phyloP scores from a whole-genome alignment of 257 asterid genomes.

The Scutellaria galericulata region DNA sequence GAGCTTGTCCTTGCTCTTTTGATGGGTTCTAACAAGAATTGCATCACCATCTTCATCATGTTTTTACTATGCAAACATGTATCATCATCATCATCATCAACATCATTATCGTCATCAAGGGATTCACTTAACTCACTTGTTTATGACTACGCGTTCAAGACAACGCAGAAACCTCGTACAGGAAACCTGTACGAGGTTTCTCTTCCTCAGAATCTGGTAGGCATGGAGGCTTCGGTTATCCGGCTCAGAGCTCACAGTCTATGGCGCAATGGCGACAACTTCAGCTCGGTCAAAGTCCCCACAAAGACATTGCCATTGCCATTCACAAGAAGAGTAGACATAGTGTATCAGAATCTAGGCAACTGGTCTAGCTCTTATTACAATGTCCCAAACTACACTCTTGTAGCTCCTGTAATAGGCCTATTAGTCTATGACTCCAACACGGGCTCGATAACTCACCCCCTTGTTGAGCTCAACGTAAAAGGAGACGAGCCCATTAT shows the following conservation, averaged over 20 bases:
- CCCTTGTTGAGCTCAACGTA: slow-evolving; percentile 40
- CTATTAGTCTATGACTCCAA: slow-evolving; percentile 58
- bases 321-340: slow-evolving; percentile 59
- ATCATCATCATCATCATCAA: slow-evolving; percentile 51
- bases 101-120: slow-evolving; percentile 44
- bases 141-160: slow-evolving; percentile 48
- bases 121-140: slow-evolving; percentile 61
- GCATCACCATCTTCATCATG: slow-evolving; percentile 39
- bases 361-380: slow-evolving; percentile 67
- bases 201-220: slow-evolving; percentile 63
- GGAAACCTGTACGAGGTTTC: slow-evolving; percentile 57
- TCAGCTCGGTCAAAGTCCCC: slow-evolving; percentile 56
- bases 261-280: slow-evolving; percentile 56
- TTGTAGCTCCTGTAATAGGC: slow-evolving; percentile 78
- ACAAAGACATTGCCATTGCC: slow-evolving; percentile 53
- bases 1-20: slow-evolving; percentile 33
- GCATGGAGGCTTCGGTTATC: slow-evolving; percentile 47
- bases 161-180: slow-evolving; percentile 43
- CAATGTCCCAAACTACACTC: slow-evolving; percentile 53
- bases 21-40: slow-evolving; percentile 56
- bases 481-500: slow-evolving; percentile 43
- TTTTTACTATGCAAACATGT: slow-evolving; percentile 33
- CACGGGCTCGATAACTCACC: slow-evolving; percentile 24
- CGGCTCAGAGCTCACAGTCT: slow-evolving; percentile 57
- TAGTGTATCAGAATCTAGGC: slow-evolving; percentile 69